A percentile compares a stretch with the other conserved stretches of the same genome.
phyloP scores from a whole-genome alignment of 345 rosid genomes.

The Pistacia atlantica region DNA sequence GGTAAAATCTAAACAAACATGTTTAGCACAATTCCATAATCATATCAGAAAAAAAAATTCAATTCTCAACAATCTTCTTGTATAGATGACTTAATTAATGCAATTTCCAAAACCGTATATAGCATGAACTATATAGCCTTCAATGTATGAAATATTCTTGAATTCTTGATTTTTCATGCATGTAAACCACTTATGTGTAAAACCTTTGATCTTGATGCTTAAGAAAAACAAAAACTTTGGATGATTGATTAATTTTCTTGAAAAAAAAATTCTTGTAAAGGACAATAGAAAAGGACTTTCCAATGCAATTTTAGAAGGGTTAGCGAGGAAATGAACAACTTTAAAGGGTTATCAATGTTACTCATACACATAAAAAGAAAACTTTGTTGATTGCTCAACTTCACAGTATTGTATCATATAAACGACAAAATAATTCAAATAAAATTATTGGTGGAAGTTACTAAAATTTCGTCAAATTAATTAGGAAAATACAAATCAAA shows the following conservation, averaged over 20 bases:
- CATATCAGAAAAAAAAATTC: too few relatives aligned
- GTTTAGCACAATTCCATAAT: background rate
- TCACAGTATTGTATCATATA: background rate
- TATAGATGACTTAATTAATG: background rate
- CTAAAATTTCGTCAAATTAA: background rate
- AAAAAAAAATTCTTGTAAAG: too few relatives aligned
- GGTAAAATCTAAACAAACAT: background rate
- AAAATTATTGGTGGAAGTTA: slow-evolving; percentile 1
- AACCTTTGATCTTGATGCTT: background rate
- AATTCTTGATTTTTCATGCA: background rate
- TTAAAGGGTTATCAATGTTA: background rate
- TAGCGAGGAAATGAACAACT: background rate
- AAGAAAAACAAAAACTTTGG: background rate
- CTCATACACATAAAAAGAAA: background rate
- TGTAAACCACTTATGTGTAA: background rate
- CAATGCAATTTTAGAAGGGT: background rate
- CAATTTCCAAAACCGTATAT: too few relatives aligned
- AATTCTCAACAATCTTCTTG: background rate
- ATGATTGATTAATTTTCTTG: too few relatives aligned
- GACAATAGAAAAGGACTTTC: background rate
- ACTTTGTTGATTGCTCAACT: background rate
- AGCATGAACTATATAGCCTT: too few relatives aligned
- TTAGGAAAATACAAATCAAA: background rate
- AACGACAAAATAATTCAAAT: background rate
- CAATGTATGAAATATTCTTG: background rate